A percentile compares a stretch with the other conserved stretches of the same genome.
phyloP scores from a whole-genome alignment of 2,329 filamentous ascomycete species.

The Apiospora aurea region DNA sequence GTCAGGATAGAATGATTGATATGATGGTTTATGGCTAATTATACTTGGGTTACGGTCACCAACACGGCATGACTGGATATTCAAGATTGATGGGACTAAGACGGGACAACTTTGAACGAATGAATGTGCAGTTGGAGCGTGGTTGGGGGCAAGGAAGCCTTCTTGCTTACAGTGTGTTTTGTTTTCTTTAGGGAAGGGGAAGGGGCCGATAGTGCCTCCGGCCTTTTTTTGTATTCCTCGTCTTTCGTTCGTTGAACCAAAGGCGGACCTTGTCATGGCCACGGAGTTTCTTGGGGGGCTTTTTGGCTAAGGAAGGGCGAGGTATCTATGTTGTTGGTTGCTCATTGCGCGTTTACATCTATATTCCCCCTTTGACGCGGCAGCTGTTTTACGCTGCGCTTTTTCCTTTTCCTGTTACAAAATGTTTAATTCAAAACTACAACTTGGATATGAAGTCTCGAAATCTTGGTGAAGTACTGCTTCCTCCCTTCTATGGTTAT shows the following conservation, averaged over 20 bases:
- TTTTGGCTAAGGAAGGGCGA: not conserved
- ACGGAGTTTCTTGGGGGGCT: conserved; percentile 27
- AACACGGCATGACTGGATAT: not conserved
- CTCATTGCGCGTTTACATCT: conserved; percentile 16
- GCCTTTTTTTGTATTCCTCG: conserved; percentile 21
- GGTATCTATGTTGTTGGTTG: not conserved
- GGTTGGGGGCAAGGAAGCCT: not conserved
- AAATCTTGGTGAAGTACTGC: conserved; percentile 4
- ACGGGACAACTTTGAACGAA: not conserved
- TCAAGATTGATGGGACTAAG: conserved; percentile 3
- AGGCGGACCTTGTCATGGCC: conserved; percentile 22
- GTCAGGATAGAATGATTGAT: not conserved
- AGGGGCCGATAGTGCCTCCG: not conserved
- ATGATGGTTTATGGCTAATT: conserved; percentile 25
- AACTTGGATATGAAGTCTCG: not conserved
- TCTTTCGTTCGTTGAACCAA: not conserved
- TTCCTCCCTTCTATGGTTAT: not conserved
- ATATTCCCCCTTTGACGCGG: conserved; percentile 23
- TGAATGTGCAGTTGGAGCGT: not conserved
- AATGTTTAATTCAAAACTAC: conserved; percentile 3
- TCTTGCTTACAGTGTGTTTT: conserved; percentile 24
- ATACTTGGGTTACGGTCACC: conserved; percentile 25
- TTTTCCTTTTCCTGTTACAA: not conserved
- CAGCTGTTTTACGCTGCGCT: conserved; percentile 10
- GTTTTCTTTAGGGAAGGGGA: not conserved